Conservation (phyloP, 2,329 filamentous ascomycete species). For the Cercospora brassicicola region DNA sequence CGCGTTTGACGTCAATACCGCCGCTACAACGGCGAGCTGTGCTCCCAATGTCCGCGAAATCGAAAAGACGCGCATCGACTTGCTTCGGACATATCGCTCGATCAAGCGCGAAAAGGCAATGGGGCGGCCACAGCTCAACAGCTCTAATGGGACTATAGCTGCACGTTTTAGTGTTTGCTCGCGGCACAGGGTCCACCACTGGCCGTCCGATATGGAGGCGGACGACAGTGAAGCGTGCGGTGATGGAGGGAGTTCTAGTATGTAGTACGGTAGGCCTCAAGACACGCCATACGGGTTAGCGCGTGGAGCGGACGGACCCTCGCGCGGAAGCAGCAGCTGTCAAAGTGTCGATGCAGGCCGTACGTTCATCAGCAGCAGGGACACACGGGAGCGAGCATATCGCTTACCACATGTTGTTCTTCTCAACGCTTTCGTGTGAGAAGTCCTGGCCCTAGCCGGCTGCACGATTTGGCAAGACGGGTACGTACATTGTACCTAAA, state of each 20-base stretch:
- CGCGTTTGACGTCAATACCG: conserved; percentile 24
- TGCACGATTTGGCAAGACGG: conserved; percentile 21
- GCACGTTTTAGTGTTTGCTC: conserved; percentile 4
- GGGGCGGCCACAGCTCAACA: conserved; percentile 15
- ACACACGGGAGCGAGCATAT: background rate
- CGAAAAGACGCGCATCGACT: conserved; percentile 6
- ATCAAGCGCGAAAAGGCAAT: conserved; percentile 17
- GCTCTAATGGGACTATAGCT: conserved; percentile 7
- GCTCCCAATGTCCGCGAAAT: conserved; percentile 17
- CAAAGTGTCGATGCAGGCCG: background rate
- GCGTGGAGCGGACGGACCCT: background rate
- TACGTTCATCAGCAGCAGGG: background rate
- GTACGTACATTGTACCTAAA: conserved; percentile 8
- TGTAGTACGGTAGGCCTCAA: background rate
- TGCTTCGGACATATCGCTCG: conserved; percentile 25
- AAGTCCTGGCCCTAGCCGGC: conserved; percentile 8
- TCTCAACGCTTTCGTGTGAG: conserved; percentile 16
- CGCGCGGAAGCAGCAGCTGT: background rate
- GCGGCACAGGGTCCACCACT: background rate
- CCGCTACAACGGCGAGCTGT: background rate
- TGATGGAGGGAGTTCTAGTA: background rate
- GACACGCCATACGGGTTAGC: background rate
- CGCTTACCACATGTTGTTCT: conserved; percentile 10
- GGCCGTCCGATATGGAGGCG: background rate
- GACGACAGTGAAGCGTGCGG: background rate